phyloP scores from a whole-genome alignment of 352 stramenopile genomes.

The Albugo candida region DNA sequence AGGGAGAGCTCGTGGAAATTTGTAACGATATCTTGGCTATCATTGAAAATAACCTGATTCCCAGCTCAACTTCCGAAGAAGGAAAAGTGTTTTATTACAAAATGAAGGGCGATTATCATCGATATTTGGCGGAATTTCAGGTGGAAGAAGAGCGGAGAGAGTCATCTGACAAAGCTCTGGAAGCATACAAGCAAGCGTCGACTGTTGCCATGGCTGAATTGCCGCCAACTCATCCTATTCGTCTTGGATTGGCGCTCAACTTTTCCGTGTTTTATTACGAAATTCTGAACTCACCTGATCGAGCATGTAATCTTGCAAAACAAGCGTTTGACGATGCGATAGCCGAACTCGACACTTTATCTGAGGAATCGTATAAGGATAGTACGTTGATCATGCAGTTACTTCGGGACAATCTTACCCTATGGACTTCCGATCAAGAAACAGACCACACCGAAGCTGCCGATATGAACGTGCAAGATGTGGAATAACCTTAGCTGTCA shows the following conservation, averaged over 20 bases:
- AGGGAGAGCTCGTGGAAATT: constrained; percentile 91
- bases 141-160: constrained; percentile 88
- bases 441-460: constrained; percentile 67
- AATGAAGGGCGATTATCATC: constrained; percentile 99
- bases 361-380: constrained; percentile 99
- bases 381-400: constrained; percentile 99
- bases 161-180: constrained; percentile 69
- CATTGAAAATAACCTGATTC: constrained; percentile 96
- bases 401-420: constrained; percentile 97
- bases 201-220: constrained; percentile 91
- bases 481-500: no score
- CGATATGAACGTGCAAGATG: constrained; percentile 72
- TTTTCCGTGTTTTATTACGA: constrained; percentile 99
- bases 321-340: constrained; percentile 99
- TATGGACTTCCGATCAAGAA: constrained; percentile 97
- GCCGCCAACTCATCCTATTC: constrained; percentile 96
- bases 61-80: constrained; percentile 92
- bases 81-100: constrained; percentile 99
- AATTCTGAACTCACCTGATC: constrained; percentile 93
- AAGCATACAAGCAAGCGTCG: constrained; percentile 62
- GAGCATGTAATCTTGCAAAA: constrained; percentile 87
- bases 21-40: constrained; percentile 96
- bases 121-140: constrained; percentile 98
- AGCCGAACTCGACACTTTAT: constrained; percentile 97
- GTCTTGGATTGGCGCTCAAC: constrained; percentile 96